Evolutionary conservation across 345 rosid genomes (phyloP).

Genomic region (Eucalyptus tenuipes): DNA sequence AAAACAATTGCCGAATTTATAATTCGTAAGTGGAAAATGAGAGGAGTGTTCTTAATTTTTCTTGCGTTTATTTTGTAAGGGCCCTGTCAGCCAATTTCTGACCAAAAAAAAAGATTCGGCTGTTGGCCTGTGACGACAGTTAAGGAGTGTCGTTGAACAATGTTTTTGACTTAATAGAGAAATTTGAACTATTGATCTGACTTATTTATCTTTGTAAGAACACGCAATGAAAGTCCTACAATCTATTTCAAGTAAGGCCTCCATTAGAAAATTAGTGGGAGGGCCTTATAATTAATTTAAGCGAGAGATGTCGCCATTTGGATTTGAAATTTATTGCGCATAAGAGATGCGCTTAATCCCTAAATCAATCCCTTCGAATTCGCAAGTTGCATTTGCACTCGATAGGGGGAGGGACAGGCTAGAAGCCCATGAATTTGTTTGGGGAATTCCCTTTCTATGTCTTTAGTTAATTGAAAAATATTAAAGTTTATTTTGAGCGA

Average conservation of each 20-base stretch:
- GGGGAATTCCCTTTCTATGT: neutral
- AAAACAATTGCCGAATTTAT: neutral
- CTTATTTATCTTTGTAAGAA: neutral
- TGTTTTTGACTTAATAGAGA: neutral
- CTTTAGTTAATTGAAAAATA: neutral
- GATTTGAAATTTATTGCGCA: neutral
- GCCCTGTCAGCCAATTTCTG: too few species aligned
- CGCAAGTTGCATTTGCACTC: neutral
- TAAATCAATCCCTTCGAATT: neutral
- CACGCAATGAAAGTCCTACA: neutral
- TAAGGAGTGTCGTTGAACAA: neutral
- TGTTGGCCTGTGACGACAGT: rapidly evolving
- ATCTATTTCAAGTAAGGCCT: neutral
- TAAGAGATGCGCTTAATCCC: neutral
- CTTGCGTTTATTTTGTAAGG: too few species aligned
- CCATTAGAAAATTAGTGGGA: neutral
- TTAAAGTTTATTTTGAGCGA: neutral
- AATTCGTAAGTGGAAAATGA: neutral
- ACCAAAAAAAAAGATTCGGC: too few species aligned
- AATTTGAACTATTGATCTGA: neutral
- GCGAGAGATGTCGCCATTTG: neutral
- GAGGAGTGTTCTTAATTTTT: neutral
- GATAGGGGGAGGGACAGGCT: neutral
- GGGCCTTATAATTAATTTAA: neutral
- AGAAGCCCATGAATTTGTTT: neutral